A percentile compares a stretch with the other conserved stretches of the same genome.
Conservation (phyloP, 2,329 filamentous ascomycete species). For the Talaromyces islandicus region DNA sequence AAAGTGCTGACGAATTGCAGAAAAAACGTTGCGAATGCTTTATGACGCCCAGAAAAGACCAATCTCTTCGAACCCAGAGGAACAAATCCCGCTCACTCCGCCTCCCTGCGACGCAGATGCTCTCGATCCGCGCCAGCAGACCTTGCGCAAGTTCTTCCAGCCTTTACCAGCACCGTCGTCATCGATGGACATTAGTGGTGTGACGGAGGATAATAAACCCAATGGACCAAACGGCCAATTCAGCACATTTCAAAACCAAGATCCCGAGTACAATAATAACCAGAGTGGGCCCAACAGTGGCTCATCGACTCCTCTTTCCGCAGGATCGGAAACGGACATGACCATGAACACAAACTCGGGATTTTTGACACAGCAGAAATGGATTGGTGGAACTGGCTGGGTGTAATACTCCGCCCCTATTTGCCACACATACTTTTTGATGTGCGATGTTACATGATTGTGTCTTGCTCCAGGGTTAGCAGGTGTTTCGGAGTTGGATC, state of each 20-base stretch:
- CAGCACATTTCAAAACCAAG: conserved; percentile 1
- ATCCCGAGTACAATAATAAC: conserved; percentile 8
- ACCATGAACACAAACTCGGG: conserved; percentile 23
- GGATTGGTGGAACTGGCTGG: conserved; percentile 26
- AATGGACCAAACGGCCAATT: conserved; percentile 8
- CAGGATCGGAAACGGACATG: conserved; percentile 19
- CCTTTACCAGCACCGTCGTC: conserved; percentile 16
- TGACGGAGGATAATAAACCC: conserved; percentile 16
- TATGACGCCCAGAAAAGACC: conserved; percentile 34
- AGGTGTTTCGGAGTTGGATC: neutral
- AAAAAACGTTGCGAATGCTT: conserved; percentile 38
- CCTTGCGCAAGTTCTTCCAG: conserved; percentile 35
- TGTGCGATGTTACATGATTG: neutral
- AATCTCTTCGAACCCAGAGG: conserved; percentile 16
- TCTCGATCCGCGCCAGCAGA: conserved; percentile 35
- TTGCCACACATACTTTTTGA: neutral
- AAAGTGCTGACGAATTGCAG: conserved; percentile 21
- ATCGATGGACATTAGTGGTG: conserved; percentile 12
- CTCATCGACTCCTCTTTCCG: conserved; percentile 18
- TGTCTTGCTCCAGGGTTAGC: neutral
- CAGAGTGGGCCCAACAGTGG: conserved; percentile 15
- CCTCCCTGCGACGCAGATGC: conserved; percentile 19
- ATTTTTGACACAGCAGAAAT: conserved; percentile 16
- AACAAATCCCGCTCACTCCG: conserved; percentile 21
- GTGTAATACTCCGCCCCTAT: conserved; percentile 15